Conservation (phyloP, 768 basidiomycete genomes). For the Albatrellus ellisii region DNA sequence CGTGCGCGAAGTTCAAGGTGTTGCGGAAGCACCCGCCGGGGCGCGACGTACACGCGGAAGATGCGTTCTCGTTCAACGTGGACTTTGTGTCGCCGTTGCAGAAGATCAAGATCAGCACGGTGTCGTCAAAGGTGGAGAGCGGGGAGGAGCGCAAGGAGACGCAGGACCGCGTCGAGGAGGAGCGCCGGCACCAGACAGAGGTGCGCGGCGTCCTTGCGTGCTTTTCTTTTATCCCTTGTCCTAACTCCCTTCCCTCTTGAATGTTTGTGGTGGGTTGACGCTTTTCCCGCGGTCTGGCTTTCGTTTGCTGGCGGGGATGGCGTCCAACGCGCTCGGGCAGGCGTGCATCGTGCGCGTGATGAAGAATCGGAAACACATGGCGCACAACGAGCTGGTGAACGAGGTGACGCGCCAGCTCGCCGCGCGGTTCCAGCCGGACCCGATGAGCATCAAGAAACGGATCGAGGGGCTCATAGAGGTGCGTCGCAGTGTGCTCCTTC, state of each 20-base stretch:
- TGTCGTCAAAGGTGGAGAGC: slow-evolving; percentile 80
- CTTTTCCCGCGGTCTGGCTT: no score
- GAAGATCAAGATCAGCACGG: slow-evolving; percentile 86
- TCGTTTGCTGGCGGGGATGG: slow-evolving; percentile 1
- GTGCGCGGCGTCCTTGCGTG: slow-evolving; percentile 27
- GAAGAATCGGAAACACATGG: slow-evolving; percentile 89
- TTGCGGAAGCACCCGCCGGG: slow-evolving; percentile 85
- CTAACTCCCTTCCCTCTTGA: no score
- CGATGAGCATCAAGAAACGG: slow-evolving; percentile 80
- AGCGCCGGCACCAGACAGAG: slow-evolving; percentile 81
- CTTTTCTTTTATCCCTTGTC: neutral
- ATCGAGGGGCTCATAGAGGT: slow-evolving; percentile 93
- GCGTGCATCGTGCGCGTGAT: slow-evolving; percentile 96
- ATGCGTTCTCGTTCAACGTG: slow-evolving; percentile 83
- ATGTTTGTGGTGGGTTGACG: no score
- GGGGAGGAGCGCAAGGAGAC: slow-evolving; percentile 86
- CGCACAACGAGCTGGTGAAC: slow-evolving; percentile 77
- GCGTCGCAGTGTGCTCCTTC: slow-evolving; percentile 14
- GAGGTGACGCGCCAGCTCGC: slow-evolving; percentile 85
- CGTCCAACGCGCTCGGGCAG: slow-evolving; percentile 28
- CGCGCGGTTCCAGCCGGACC: slow-evolving; percentile 76
- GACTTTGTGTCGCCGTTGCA: slow-evolving; percentile 72
- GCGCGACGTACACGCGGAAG: slow-evolving; percentile 61
- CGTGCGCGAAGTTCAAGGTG: slow-evolving; percentile 89
- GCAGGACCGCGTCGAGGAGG: slow-evolving; percentile 80